Base-by-base conservation (phyloP, 176 grass and related monocot species). In the Microstegium vimineum region DNA sequence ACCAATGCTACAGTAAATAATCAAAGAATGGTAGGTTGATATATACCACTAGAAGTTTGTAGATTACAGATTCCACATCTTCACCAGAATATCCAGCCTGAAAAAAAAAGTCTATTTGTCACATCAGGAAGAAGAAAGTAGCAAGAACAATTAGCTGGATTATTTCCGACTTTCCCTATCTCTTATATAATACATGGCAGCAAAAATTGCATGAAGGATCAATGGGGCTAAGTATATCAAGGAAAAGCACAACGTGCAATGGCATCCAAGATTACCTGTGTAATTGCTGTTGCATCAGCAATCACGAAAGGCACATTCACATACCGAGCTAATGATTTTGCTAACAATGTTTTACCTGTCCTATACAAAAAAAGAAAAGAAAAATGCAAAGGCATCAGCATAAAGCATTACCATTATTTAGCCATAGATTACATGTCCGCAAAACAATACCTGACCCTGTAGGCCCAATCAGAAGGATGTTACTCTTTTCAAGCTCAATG, bases 11-110 rank as follows among this genome's bases (percentile, higher is more conserved):
- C 54, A 59, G 32, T 46, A 26, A 59, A 83, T 22, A n/a, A 32
- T 37, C 62, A 81, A 13, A 75, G 46, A 54, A 30, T 80, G 36
- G n/a, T 15, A 78, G 6, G 8, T 31, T 74, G 77, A 63, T 38
- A 54, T 34, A 45, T 90, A 94, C 91, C 85, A 46, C 64, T 76
- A 90, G 70, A 80, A 94, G 85, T 71, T 88, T 88, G 82, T 73
- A 86, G 34, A 90, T 75, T 36, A 94, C 75, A 62, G 88, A 94
- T 79, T 94, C 91, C 52, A 86, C 91, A 63, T 88, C 82, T 81
- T 83, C 91, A 13, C 88, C 88, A 27, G 86, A 84, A 85, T 90
- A 93, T 74, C 91, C 91, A 71, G 88, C 85, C 91, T 90, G 88
- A 77, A 86, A 87, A 40, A 40, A 32, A 20, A 9, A 89, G 40